Base-by-base conservation (phyloP, 2,329 filamentous ascomycete species). In the Coleophoma crateriformis region DNA sequence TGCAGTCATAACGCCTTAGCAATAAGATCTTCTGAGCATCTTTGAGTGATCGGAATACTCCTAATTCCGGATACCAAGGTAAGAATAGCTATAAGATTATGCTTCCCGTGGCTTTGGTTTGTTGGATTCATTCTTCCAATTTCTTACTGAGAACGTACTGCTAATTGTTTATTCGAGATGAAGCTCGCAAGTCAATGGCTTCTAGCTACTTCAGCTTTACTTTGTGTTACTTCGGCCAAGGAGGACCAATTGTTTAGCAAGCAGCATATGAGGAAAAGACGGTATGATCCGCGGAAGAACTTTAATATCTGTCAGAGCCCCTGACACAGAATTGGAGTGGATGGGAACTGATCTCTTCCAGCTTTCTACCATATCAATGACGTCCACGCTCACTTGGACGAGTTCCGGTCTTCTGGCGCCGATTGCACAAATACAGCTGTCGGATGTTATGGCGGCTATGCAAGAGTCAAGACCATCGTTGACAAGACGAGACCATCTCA, bases 291-390 rank as follows among this genome's bases (percentile, higher is more conserved):
- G 20, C 61, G 69, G 4, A 76, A 75, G 34, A 71, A 79, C 56
- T 79, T 73, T 61, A 79, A 79, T 60, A 74, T 81, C 50, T 78
- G 53, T 56, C 38, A 46, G 55, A 10, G 14, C 13, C 35, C 32
- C 33, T 15, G 5, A 27, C 12, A 20, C 17, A 20, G 4, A 32
- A 7, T 4, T 41, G 10, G 19, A 14, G 4, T 10, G 15, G 13
- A 13, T 39, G 12, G 32, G 19, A 19, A 35, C 10, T 33, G 17
- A 14, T 22, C 3, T 22, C 10, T 46, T 38, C 12, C 48, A 73
- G 71, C 81, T 7, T 84, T 85, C 68, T 85, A 84, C 67, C 83
- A 86, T 63, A 74, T 86, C 71, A 86, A 86, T 60, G 82, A 86
- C 61, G 79, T 86, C 13, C 83, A 86, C 62, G 76, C 83, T 13